A percentile compares a stretch with the other conserved stretches of the same genome.
Evolutionary conservation across 73 alveolate genomes (phyloP).

Genomic region (Uronychia binucleata): DNA sequence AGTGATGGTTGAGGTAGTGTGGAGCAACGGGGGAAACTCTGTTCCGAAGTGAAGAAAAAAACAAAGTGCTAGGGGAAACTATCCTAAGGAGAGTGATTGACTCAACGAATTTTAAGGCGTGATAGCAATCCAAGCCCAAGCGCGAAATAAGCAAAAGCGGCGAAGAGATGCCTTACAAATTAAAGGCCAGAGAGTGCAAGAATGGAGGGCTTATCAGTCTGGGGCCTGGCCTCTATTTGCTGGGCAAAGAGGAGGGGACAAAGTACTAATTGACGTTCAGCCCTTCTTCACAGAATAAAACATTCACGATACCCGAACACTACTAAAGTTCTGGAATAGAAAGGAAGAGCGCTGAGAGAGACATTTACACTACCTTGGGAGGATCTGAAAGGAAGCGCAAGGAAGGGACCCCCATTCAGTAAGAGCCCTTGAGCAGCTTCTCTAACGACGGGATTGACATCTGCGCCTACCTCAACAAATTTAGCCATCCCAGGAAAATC

Average conservation of each 20-base stretch:
- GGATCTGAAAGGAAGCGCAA: no score
- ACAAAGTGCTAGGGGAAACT: background rate
- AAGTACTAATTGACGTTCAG: background rate
- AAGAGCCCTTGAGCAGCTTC: no score
- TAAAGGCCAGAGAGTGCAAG: no score
- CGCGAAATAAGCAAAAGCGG: background rate
- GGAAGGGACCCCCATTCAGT: no score
- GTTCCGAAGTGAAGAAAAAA: conserved; percentile 3
- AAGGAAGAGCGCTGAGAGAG: background rate
- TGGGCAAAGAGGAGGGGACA: background rate
- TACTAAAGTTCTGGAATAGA: background rate
- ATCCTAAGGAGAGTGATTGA: background rate
- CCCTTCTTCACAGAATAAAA: background rate
- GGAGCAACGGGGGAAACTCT: conserved; percentile 1
- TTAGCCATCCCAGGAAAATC: no score
- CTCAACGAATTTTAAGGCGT: no score
- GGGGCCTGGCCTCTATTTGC: no score
- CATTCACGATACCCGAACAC: background rate
- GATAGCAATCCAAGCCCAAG: no score
- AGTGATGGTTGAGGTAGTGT: no score
- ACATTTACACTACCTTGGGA: background rate
- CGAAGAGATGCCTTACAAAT: background rate
- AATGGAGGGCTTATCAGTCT: no score
- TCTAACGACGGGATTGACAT: no score
- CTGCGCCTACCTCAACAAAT: no score